phyloP scores from a whole-genome alignment of 2,329 filamentous ascomycete species.

The Hymenoscyphus salicellus region DNA sequence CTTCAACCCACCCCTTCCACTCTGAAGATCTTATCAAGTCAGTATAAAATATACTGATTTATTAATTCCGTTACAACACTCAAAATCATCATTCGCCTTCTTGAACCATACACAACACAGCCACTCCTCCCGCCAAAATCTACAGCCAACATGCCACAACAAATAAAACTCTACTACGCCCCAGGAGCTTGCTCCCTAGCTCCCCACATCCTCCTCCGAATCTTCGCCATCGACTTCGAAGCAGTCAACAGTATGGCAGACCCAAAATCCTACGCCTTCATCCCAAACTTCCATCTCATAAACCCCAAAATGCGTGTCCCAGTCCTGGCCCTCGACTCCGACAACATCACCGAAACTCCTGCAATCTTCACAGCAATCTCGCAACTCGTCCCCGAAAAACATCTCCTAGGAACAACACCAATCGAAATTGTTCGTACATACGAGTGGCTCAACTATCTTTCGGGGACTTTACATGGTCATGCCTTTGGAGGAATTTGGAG shows the following conservation, averaged over 20 bases:
- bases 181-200: conserved; percentile 36
- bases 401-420: conserved; percentile 33
- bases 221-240: conserved; percentile 28
- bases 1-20: no score
- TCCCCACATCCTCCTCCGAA: conserved; percentile 36
- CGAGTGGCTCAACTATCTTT: neutral
- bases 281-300: conserved; percentile 26
- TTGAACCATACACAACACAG: no score
- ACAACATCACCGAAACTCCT: conserved; percentile 37
- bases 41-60: no score
- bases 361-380: conserved; percentile 37
- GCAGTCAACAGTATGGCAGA: conserved; percentile 14
- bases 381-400: conserved; percentile 31
- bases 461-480: no score
- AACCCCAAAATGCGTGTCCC: conserved; percentile 38
- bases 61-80: no score
- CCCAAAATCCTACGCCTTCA: conserved; percentile 11
- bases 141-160: no score
- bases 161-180: conserved; percentile 32
- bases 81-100: no score
- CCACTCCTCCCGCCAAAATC: no score
- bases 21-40: no score
- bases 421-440: conserved; percentile 26
- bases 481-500: no score
- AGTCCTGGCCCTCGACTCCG: conserved; percentile 30